Percentiles rank a stretch among this genome's conserved stretches.
Conservation (phyloP, 345 rosid genomes). For the Psidium guajava region DNA sequence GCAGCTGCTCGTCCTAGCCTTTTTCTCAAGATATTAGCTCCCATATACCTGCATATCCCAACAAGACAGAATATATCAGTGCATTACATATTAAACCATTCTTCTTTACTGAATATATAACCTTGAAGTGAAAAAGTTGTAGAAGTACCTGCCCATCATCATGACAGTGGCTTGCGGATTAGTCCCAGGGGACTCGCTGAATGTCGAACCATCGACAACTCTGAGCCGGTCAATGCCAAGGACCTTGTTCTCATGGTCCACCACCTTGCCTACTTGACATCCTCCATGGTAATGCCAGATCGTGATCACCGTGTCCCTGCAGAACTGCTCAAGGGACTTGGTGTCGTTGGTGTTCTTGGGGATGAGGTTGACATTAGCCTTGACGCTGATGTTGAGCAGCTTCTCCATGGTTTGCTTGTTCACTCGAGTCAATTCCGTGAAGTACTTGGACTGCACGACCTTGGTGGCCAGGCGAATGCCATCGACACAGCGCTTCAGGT, state of each 20-base stretch:
- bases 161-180: constrained; percentile 94
- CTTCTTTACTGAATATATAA: neutral
- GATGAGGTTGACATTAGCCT: constrained; percentile 73
- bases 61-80: neutral
- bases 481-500: constrained; percentile 59
- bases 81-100: neutral
- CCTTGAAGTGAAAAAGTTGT: neutral
- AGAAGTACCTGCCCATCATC: constrained; percentile 93
- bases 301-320: constrained; percentile 84
- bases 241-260: constrained; percentile 37
- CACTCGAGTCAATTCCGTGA: constrained; percentile 45
- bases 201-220: constrained; percentile 75
- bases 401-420: constrained; percentile 39
- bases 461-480: constrained; percentile 52
- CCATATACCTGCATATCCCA: constrained; percentile 64
- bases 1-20: constrained; percentile 55
- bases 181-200: constrained; percentile 79
- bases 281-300: constrained; percentile 99
- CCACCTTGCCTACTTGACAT: constrained; percentile 77
- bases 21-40: constrained; percentile 65
- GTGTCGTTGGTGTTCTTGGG: constrained; percentile 75
- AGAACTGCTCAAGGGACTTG: constrained; percentile 83
- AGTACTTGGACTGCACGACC: constrained; percentile 52
- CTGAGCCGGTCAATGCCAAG: constrained; percentile 65
- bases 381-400: constrained; percentile 57